Conservation (phyloP, 2,329 filamentous ascomycete genomes). For the Penicillium brasilianum region DNA sequence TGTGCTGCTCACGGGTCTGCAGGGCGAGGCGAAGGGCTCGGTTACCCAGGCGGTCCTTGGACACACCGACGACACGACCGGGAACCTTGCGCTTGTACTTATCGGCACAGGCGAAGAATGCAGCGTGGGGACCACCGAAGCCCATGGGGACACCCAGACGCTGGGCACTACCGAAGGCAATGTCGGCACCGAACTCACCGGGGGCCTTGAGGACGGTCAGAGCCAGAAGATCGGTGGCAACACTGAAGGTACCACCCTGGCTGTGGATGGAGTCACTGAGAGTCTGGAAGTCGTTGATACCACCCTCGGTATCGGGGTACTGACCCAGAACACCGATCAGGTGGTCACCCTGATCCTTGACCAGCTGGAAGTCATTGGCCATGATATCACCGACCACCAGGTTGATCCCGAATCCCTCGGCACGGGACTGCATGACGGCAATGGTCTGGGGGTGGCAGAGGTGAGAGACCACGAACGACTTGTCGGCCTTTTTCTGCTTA, state of each 20-base stretch:
- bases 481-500: constrained; percentile 74
- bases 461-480: constrained; percentile 83
- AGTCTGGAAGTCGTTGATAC: constrained; percentile 73
- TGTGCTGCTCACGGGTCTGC: constrained; percentile 95
- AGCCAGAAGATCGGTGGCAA: constrained; percentile 86
- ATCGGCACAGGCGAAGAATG: constrained; percentile 91
- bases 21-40: constrained; percentile 81
- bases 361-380: constrained; percentile 64
- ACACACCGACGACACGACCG: constrained; percentile 85
- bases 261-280: constrained; percentile 79
- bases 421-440: constrained; percentile 80
- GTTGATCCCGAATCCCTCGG: constrained; percentile 87
- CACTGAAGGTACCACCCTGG: constrained; percentile 78
- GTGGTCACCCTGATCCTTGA: constrained; percentile 77
- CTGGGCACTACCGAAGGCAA: constrained; percentile 92
- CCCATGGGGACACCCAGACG: constrained; percentile 90
- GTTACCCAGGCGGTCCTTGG: constrained; percentile 84
- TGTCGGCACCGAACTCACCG: constrained; percentile 92
- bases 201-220: constrained; percentile 86
- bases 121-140: constrained; percentile 92
- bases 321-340: constrained; percentile 91
- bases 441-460: constrained; percentile 85
- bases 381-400: constrained; percentile 75
- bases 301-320: constrained; percentile 88
- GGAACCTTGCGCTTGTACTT: constrained; percentile 95